Evolutionary conservation across 345 rosid genomes (phyloP), one percentile per base, ranked within the genome.

Genomic region (Rubroshorea leprosula): DNA sequence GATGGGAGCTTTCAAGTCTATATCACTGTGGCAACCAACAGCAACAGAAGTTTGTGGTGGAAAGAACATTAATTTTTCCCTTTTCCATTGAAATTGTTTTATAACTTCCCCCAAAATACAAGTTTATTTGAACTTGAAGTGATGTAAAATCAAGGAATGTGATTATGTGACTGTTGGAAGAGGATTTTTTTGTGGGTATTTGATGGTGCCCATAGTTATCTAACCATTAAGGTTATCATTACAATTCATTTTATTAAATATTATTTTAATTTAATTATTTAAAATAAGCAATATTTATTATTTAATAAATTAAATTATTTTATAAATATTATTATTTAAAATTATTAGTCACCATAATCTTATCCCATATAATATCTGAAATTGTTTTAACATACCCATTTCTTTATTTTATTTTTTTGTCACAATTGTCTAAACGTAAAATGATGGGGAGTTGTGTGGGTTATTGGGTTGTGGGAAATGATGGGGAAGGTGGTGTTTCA

Each of bases 1-100:
- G 89, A 85, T 85, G 84, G 89, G 89, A 60, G 89, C 89, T 85
- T 78, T 85, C 89, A 76, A 76, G 80, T 77, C 83, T 65, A 55
- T 71, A 63, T 73, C 87, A 80, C 82, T 81, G 83, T 78, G 81
- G 75, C 80, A 69, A 76, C 81, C 74, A 80, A 80, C 82, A 68
- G 49, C 74, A 69, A 62, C 66, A 57, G 54, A 66, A 49, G 56
- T 43, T 44, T 64, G 69, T n/a, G 66, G 78, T 65, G 65, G 63
- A 71, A 70, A 61, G 43, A 68, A 66, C 73, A 21, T 27, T 54
- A 25, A 11, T 48, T 19, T 22, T 17, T 48, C 8, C 9, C 3
- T 48, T 48, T 48, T 48, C 54, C 46, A 17, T 15, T 15, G 23
- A 19, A 48, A 48, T 5, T 48, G 51, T 9, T 48, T 17, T 10